Percentiles rank a stretch among this genome's conserved stretches.
Conservation (phyloP, 495 filamentous ascomycete species). For the Paragyromitra xinjiangensis region DNA sequence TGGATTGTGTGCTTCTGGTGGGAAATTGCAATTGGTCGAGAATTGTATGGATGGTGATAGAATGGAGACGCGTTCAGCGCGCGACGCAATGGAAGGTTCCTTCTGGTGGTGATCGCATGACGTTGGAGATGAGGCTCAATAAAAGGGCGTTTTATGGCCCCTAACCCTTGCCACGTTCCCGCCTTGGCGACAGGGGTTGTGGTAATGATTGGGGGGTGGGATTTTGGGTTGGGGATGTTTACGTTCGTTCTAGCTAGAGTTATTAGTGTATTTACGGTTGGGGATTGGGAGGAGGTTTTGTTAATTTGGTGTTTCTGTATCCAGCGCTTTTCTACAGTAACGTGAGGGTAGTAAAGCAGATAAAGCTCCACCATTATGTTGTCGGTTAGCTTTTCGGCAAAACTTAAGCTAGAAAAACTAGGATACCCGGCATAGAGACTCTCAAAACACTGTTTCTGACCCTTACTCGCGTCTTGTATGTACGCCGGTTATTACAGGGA, state of each 20-base stretch:
- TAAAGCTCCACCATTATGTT: too few species aligned
- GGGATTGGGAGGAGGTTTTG: too few species aligned
- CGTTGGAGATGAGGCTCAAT: slow-evolving; percentile 22
- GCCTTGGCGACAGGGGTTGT: slow-evolving; percentile 18
- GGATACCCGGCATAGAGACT: too few species aligned
- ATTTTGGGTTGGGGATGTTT: not conserved
- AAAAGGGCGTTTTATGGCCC: not conserved
- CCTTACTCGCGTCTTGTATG: too few species aligned
- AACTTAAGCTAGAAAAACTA: too few species aligned
- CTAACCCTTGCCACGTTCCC: slow-evolving; percentile 6
- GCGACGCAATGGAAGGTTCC: slow-evolving; percentile 1
- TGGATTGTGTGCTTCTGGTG: not conserved
- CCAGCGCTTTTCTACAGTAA: too few species aligned
- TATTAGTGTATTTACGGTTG: not conserved
- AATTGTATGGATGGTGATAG: not conserved
- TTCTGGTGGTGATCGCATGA: slow-evolving; percentile 16
- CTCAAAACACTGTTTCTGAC: too few species aligned
- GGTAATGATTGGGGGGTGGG: not conserved
- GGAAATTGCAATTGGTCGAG: not conserved
- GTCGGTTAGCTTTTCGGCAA: too few species aligned
- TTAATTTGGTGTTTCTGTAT: too few species aligned
- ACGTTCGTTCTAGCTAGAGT: not conserved
- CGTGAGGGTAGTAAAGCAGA: too few species aligned
- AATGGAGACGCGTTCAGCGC: not conserved
- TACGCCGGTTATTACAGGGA: too few species aligned